Evolutionary conservation across 805 yeast genomes (phyloP), one percentile per base, ranked within the genome.

Genomic region (Saccharomyces jurei): DNA sequence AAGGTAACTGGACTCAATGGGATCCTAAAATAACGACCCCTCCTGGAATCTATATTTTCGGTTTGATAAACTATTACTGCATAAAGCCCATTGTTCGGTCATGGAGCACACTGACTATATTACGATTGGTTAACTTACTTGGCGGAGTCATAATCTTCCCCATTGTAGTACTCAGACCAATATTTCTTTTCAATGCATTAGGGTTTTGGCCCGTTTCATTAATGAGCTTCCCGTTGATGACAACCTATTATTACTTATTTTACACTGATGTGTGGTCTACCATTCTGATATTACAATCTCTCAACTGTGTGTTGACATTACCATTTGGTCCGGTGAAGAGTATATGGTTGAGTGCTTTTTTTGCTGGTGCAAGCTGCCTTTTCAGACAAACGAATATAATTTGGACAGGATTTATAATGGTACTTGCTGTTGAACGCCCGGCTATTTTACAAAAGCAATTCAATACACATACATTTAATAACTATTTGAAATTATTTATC

Each of bases 221-320:
- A 3, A 65, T 76, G 52, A 66, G 84, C 6, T 80, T 83, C 61
- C 98, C 99, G 1, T 73, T 91, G 51, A 64, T 92, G 52, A 75
- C 84, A 26, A 77, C 90, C 3, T 92, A 84, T 70, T 83, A 85
- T 61, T 82, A 83, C 32, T 72, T 94, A 36, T 94, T 83, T 71
- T 94, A 94, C 70, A 94, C 99, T 0, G 99, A 94, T 65, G 85
- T 90, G 1, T 91, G 97, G 98, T 81, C 97, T 0, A 80, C 94
- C 0, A 77, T 87, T 1, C 72, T 88, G 29, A 78, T 91, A 6
- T 56, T 88, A 11, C 74, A 76, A 1, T 77, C 86, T 2, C 73
- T 83, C 32, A 74, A 82, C 5, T 63, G 78, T 36, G 83, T 75
- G 2, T 63, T 80, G 17, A 72, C 73, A 0, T 52, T 70, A 21